Percentiles rank a stretch among this genome's conserved stretches.
Conservation (phyloP, 768 basidiomycete species). For the Kwoniella heveanensis region DNA sequence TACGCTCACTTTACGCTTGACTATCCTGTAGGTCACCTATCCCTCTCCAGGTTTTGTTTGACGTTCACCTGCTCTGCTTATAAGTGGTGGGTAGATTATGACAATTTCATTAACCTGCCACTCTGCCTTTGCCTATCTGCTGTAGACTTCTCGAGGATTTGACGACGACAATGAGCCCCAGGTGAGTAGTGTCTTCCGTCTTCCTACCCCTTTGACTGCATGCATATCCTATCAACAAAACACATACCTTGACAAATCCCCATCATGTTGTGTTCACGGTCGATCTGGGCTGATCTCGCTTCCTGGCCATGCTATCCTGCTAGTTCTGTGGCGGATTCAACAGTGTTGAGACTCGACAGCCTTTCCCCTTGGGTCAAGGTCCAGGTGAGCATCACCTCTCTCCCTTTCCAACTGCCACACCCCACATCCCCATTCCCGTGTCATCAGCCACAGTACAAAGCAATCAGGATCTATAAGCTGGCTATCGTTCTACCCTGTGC, state of each 20-base stretch:
- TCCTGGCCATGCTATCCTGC: conserved; percentile 51
- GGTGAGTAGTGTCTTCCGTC: conserved; percentile 24
- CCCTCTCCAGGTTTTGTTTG: too few species aligned
- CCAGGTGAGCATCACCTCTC: conserved; percentile 65
- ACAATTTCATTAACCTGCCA: neutral
- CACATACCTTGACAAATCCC: too few species aligned
- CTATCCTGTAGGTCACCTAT: conserved; percentile 63
- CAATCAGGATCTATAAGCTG: too few species aligned
- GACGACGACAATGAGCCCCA: conserved; percentile 57
- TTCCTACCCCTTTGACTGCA: conserved; percentile 39
- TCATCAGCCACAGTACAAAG: too few species aligned
- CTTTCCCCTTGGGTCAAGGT: conserved; percentile 69
- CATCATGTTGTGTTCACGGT: too few species aligned
- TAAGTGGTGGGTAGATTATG: too few species aligned
- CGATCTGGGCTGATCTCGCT: too few species aligned
- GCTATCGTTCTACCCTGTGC: too few species aligned
- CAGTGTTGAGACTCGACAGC: conserved; percentile 61
- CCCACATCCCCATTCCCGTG: neutral
- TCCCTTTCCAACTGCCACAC: neutral
- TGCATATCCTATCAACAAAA: too few species aligned
- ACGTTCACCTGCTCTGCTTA: too few species aligned
- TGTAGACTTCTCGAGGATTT: conserved; percentile 68
- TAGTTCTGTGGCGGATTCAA: conserved; percentile 74
- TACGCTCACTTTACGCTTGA: conserved; percentile 79
- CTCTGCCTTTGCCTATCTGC: conserved; percentile 2